These are phyloP conservation scores for Carex littledalei DNA, from an alignment of 176 grass and related monocot species.

Conservation along the genomic window DNA sequence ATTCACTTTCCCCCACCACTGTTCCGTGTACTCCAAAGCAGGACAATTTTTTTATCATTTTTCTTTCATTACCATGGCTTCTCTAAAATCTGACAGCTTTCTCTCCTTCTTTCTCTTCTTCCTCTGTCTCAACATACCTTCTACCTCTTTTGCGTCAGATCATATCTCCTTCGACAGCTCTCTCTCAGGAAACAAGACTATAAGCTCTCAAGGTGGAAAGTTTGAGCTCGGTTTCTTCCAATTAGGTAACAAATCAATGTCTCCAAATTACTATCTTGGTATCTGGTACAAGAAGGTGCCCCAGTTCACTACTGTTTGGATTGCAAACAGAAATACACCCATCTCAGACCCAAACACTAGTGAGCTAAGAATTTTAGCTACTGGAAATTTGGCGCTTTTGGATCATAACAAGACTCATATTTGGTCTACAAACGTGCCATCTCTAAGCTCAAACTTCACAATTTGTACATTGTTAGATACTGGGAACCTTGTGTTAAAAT, in stretches of 20 bases:
- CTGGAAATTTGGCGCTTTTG: conserved; percentile 35
- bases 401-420: conserved; percentile 3
- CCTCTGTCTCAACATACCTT: neutral
- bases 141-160: neutral
- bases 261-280: conserved; percentile 26
- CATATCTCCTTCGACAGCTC: neutral
- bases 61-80: conserved; percentile 5
- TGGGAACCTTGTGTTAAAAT: conserved; percentile 30
- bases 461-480: conserved; percentile 28
- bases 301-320: conserved; percentile 21
- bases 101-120: neutral
- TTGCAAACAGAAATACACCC: conserved; percentile 29
- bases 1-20: neutral
- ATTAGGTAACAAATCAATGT: neutral
- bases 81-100: neutral
- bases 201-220: neutral
- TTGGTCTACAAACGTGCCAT: conserved; percentile 21
- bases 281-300: conserved; percentile 51
- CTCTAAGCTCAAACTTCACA: neutral
- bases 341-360: conserved; percentile 15
- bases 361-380: conserved; percentile 20
- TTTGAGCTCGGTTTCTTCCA: neutral
- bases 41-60: neutral
- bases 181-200: neutral
- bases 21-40: neutral